A percentile compares a stretch with the other conserved stretches of the same genome.
These are phyloP conservation scores for Blastobotrys mokoenaii DNA, from an alignment of 805 yeast genomes.

Conservation along the genomic window DNA sequence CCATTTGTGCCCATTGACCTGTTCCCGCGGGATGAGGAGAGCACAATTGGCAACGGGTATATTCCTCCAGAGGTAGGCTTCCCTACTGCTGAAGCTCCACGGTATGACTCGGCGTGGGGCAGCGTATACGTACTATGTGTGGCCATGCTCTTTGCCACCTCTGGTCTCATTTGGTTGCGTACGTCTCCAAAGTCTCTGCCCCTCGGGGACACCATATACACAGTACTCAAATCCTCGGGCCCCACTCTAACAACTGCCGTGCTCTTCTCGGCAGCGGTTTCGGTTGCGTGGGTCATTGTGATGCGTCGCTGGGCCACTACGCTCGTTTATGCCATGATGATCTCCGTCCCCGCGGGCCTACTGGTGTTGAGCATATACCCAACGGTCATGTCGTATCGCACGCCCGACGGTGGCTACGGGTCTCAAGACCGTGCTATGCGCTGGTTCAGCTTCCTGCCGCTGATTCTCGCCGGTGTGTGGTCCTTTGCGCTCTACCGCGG, in stretches of 20 bases:
- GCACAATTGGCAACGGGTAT: not conserved
- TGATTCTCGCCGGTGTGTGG: constrained; percentile 24
- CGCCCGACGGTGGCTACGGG: constrained; percentile 25
- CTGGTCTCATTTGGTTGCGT: constrained; percentile 22
- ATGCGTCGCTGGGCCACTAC: constrained; percentile 21
- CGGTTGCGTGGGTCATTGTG: constrained; percentile 24
- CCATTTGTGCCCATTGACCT: constrained; percentile 9
- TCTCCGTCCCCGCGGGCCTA: constrained; percentile 25
- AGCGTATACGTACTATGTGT: constrained; percentile 19
- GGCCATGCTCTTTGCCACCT: constrained; percentile 25
- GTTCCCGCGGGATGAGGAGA: not conserved
- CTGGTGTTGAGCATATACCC: constrained; percentile 21
- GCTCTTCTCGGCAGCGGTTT: constrained; percentile 20
- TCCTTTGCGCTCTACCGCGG: constrained; percentile 20
- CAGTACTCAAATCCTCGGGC: constrained; percentile 19
- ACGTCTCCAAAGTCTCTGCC: constrained; percentile 19
- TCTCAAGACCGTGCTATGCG: constrained; percentile 27
- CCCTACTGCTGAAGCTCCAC: not conserved
- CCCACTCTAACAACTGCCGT: constrained; percentile 17
- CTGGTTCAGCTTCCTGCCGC: constrained; percentile 24
- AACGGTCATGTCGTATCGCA: constrained; percentile 25
- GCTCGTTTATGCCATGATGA: constrained; percentile 20
- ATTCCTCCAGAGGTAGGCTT: constrained; percentile 4
- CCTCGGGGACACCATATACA: constrained; percentile 24
- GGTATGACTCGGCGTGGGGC: constrained; percentile 22